These are phyloP conservation scores for Stagonosporopsis chrysanthemi DNA, from an alignment of 2,329 filamentous ascomycete species.

Conservation along the genomic window DNA sequence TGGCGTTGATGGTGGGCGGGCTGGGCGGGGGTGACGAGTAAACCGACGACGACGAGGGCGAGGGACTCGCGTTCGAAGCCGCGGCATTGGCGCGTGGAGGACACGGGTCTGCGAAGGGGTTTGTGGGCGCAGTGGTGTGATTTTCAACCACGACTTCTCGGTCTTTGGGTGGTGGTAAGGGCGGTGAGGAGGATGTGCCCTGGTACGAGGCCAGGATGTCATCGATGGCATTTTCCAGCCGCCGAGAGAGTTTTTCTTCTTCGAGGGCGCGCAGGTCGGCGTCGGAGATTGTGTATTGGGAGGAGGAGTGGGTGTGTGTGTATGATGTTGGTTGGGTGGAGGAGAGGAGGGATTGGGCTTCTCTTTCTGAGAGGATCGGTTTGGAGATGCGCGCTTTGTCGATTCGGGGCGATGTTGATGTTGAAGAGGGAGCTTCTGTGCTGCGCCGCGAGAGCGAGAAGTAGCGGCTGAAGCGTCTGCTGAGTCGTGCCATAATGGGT, in stretches of 20 bases:
- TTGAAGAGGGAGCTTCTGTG: background rate
- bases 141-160: background rate
- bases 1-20: background rate
- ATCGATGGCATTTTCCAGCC: background rate
- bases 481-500: slow-evolving; percentile 5
- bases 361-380: background rate
- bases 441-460: background rate
- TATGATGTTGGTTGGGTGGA: background rate
- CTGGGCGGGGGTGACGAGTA: background rate
- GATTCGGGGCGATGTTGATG: background rate
- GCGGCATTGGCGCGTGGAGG: background rate
- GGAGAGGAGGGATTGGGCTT: background rate
- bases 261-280: background rate
- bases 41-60: background rate
- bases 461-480: slow-evolving; percentile 6
- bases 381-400: slow-evolving; percentile 3
- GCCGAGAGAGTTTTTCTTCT: background rate
- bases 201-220: slow-evolving; percentile 1
- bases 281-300: slow-evolving; percentile 7
- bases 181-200: background rate
- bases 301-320: background rate
- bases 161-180: background rate
- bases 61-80: background rate
- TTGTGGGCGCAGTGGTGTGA: background rate
- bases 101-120: background rate